phyloP scores from a whole-genome alignment of 768 basidiomycete genomes.

The Pisolithus microcarpus region DNA sequence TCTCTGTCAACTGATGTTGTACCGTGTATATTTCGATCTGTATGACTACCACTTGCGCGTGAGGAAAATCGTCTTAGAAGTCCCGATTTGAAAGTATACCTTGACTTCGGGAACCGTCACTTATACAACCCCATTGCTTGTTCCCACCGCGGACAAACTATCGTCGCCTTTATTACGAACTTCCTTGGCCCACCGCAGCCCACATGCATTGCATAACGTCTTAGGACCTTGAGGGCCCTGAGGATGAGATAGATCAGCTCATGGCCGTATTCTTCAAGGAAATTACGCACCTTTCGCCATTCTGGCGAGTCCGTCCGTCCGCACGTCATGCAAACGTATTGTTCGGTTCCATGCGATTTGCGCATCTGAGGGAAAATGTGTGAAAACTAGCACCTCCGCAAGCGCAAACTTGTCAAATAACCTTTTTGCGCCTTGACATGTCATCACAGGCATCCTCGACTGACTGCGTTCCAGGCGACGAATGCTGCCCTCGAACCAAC shows the following conservation, averaged over 20 bases:
- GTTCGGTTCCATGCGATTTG: slow-evolving; percentile 47
- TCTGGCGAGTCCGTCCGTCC: slow-evolving; percentile 95
- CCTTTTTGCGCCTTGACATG: slow-evolving; percentile 59
- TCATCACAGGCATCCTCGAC: slow-evolving; percentile 46
- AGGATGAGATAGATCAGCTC: slow-evolving; percentile 12
- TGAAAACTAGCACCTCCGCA: not conserved
- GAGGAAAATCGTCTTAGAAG: slow-evolving; percentile 2
- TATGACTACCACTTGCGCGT: slow-evolving; percentile 2
- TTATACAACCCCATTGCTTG: slow-evolving; percentile 13
- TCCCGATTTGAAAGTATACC: not conserved
- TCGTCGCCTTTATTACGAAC: slow-evolving; percentile 39
- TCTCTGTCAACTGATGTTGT: not conserved
- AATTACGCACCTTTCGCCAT: slow-evolving; percentile 74
- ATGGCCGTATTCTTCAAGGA: not conserved
- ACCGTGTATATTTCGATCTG: not conserved
- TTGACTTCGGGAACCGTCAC: slow-evolving; percentile 7
- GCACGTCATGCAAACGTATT: slow-evolving; percentile 86
- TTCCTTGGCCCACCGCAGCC: slow-evolving; percentile 86
- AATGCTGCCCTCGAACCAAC: slow-evolving; percentile 13
- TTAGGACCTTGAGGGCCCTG: slow-evolving; percentile 93
- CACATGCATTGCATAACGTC: slow-evolving; percentile 97
- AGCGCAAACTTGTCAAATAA: slow-evolving; percentile 10
- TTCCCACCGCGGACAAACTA: slow-evolving; percentile 17
- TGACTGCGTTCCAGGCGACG: slow-evolving; percentile 4
- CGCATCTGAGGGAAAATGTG: slow-evolving; percentile 12